Evolutionary conservation across 179 eudicot species (phyloP), one percentile per base, ranked within the genome.

Genomic region (Spergularia azorica): DNA sequence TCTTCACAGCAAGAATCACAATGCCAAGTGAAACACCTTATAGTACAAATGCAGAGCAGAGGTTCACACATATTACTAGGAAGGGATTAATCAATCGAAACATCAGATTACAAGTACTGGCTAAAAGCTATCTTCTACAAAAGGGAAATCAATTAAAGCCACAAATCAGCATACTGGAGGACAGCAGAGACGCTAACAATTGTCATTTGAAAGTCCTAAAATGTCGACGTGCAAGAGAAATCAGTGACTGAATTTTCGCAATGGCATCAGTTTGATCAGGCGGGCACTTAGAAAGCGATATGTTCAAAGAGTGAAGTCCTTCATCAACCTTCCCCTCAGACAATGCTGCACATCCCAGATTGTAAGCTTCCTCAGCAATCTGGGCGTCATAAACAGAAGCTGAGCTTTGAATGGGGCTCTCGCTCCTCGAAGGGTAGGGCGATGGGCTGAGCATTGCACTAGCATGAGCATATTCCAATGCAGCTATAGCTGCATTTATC

Each of bases 221-320:
- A 59, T 84, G 91, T 77, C 83, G 88, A 67, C 86, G 75, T 0
- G 95, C 79, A 60, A 81, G 70, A 77, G 91, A 86, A 51, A 92
- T 85, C 50, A 89, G 86, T 48, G 97, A 89, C 73, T 84, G 94
- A 79, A 92, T 84, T 86, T 91, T 92, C 67, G 92, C 89, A 76
- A 92, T 81, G 32, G 96, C 92, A 72, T 89, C 90, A 67, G 86
- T 87, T 76, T 82, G 83, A 32, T 86, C 87, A 77, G 96, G 97
- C 8, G 97, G 97, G 83, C 94, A 92, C 63, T 87, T 88, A 43
- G 94, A 86, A 6, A 92, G 87, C 76, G 97, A 89, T 48, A 85
- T 54, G 67, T 84, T 87, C 75, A 92, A 80, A 7, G 97, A 88
- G 20, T 84, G 77, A 80, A 91, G 82, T 50, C 94, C 96, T 74